These are phyloP conservation scores for Spathaspora sp. DNA, from an alignment of 1,139 yeast genomes.

Conservation along the genomic window DNA sequence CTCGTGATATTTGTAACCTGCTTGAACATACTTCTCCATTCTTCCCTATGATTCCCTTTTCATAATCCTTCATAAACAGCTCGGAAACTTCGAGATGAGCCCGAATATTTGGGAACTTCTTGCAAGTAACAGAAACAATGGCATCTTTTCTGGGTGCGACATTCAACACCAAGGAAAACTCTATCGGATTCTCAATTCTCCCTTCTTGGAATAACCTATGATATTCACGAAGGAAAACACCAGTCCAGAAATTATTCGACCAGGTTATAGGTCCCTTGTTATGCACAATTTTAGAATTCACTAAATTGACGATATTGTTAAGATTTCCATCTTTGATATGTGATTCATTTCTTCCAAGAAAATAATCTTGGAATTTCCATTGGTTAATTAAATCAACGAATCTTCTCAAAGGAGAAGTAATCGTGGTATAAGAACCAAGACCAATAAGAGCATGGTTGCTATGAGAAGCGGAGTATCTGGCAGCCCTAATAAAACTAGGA, in stretches of 20 bases:
- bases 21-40: slow-evolving; percentile 24
- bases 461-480: slow-evolving; percentile 33
- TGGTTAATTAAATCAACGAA: slow-evolving; percentile 82
- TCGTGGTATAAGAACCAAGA: slow-evolving; percentile 61
- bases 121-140: slow-evolving; percentile 23
- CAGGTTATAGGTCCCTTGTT: not conserved
- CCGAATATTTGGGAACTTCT: slow-evolving; percentile 25
- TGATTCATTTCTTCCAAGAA: not conserved
- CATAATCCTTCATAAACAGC: slow-evolving; percentile 19
- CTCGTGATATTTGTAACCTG: slow-evolving; percentile 21
- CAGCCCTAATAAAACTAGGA: slow-evolving; percentile 29
- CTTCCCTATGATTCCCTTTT: slow-evolving; percentile 20
- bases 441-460: slow-evolving; percentile 66
- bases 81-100: slow-evolving; percentile 26
- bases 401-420: slow-evolving; percentile 88
- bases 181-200: slow-evolving; percentile 19
- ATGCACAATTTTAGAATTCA: not conserved
- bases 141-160: slow-evolving; percentile 24
- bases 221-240: slow-evolving; percentile 34
- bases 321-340: not conserved
- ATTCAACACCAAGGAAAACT: slow-evolving; percentile 19
- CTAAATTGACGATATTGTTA: not conserved
- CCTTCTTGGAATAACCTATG: slow-evolving; percentile 17
- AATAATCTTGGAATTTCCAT: slow-evolving; percentile 44
- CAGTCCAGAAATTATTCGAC: slow-evolving; percentile 35